Evolutionary conservation across 768 basidiomycete species (phyloP).

Genomic region (Lanmaoa pseudosensibilis): DNA sequence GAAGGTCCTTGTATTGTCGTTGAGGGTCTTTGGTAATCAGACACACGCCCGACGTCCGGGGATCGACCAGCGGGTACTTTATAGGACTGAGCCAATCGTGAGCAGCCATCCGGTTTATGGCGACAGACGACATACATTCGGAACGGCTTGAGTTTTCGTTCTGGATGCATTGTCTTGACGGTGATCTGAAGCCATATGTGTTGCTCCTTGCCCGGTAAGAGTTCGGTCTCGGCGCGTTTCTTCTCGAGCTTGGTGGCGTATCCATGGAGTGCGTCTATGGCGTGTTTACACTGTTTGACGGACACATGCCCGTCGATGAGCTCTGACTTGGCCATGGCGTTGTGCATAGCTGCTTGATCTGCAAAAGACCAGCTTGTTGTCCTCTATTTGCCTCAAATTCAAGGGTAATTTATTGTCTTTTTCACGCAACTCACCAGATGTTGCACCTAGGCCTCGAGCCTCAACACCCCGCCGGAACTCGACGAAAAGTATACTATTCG

Average conservation of each 20-base stretch:
- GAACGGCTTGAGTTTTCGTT: slow-evolving; percentile 74
- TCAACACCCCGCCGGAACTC: too few species aligned
- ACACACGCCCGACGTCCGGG: slow-evolving; percentile 76
- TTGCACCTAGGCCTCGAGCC: too few species aligned
- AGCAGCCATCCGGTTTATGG: background rate
- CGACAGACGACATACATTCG: slow-evolving; percentile 64
- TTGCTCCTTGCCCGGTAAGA: slow-evolving; percentile 77
- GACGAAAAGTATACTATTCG: too few species aligned
- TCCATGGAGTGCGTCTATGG: slow-evolving; percentile 73
- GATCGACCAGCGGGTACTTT: slow-evolving; percentile 80
- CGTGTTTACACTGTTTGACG: slow-evolving; percentile 68
- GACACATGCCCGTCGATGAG: slow-evolving; percentile 75
- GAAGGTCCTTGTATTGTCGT: slow-evolving; percentile 91
- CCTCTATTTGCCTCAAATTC: slow-evolving; percentile 13
- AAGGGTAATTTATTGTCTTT: too few species aligned
- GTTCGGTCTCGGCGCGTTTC: slow-evolving; percentile 69
- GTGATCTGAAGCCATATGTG: slow-evolving; percentile 87
- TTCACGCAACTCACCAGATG: too few species aligned
- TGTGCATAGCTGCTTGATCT: too few species aligned
- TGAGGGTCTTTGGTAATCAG: slow-evolving; percentile 96
- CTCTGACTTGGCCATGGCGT: slow-evolving; percentile 45
- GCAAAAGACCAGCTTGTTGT: slow-evolving; percentile 9
- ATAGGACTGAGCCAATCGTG: slow-evolving; percentile 50
- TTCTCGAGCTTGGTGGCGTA: slow-evolving; percentile 66
- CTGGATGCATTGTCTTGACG: slow-evolving; percentile 77